phyloP scores from a whole-genome alignment of 257 asterid genomes.

The Solanum pimpinellifolium region DNA sequence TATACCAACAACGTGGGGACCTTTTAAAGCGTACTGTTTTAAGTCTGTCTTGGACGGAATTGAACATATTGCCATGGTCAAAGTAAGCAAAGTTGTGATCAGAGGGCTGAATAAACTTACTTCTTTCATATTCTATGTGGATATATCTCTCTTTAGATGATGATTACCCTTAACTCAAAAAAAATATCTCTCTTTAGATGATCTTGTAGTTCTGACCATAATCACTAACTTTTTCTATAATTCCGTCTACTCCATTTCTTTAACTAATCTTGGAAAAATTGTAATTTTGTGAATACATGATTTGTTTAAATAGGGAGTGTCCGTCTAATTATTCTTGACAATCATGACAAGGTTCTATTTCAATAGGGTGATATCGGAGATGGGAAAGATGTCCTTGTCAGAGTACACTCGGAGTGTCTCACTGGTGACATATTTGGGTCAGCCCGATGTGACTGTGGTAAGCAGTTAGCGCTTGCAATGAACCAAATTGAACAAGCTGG shows the following conservation, averaged over 20 bases:
- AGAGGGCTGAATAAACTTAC: background rate
- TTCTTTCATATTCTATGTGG: background rate
- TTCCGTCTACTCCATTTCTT: background rate
- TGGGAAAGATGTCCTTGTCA: constrained; percentile 73
- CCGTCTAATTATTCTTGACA: background rate
- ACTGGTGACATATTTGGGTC: constrained; percentile 98
- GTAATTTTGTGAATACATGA: background rate
- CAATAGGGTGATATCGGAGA: constrained; percentile 87
- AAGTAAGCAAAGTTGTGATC: constrained; percentile 33
- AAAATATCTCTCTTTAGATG: background rate
- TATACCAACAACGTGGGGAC: constrained; percentile 95
- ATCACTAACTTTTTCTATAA: background rate
- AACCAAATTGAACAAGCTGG: constrained; percentile 90
- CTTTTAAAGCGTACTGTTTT: constrained; percentile 77
- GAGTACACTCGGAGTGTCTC: constrained; percentile 96
- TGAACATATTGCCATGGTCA: constrained; percentile 97
- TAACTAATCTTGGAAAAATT: background rate
- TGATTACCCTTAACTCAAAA: background rate
- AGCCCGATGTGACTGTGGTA: constrained; percentile 93
- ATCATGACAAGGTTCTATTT: background rate
- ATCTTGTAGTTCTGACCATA: background rate
- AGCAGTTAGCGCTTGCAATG: constrained; percentile 86
- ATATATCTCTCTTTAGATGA: background rate
- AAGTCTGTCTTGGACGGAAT: constrained; percentile 84
- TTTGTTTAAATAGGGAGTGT: background rate